phyloP scores from a whole-genome alignment of 495 filamentous ascomycete genomes.

The Aspergillus ostianus region DNA sequence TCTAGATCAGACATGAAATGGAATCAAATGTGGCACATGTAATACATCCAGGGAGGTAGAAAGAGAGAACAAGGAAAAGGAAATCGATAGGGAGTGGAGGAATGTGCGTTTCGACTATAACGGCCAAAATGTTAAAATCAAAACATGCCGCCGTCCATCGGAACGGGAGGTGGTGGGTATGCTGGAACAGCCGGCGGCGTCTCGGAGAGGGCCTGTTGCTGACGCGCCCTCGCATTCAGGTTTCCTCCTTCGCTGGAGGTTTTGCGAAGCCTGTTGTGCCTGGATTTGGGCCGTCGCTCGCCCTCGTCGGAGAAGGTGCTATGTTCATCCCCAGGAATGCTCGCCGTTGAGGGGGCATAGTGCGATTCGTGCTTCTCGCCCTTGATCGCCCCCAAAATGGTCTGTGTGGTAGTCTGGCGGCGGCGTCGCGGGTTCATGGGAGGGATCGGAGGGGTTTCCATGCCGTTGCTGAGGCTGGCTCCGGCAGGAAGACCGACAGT shows the following conservation, averaged over 20 bases:
- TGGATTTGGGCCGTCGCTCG: constrained; percentile 46
- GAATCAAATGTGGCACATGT: neutral
- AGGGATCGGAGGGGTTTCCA: constrained; percentile 56
- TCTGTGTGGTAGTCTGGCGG: constrained; percentile 53
- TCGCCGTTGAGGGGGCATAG: constrained; percentile 27
- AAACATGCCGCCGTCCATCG: constrained; percentile 48
- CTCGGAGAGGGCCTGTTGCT: constrained; percentile 36
- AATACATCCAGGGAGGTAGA: neutral
- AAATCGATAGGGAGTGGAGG: constrained; percentile 12
- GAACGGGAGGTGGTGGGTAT: constrained; percentile 37
- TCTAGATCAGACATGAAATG: constrained; percentile 19
- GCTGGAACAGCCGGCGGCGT: constrained; percentile 36
- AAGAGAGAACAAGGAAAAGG: constrained; percentile 17
- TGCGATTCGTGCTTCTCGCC: constrained; percentile 35
- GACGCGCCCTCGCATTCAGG: constrained; percentile 38
- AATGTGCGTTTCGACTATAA: neutral
- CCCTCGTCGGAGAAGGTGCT: constrained; percentile 50
- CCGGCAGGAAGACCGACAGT: constrained; percentile 59
- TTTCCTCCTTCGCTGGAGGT: constrained; percentile 47
- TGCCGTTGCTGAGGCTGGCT: constrained; percentile 41
- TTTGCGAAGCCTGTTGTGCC: constrained; percentile 52
- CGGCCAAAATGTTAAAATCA: constrained; percentile 20
- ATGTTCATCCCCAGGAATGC: constrained; percentile 37
- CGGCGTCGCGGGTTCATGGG: constrained; percentile 70
- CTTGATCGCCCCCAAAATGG: constrained; percentile 52